Evolutionary conservation across 1,284 basidiomycete genomes (phyloP).

Genomic region (Rhodotorula sp.): DNA sequence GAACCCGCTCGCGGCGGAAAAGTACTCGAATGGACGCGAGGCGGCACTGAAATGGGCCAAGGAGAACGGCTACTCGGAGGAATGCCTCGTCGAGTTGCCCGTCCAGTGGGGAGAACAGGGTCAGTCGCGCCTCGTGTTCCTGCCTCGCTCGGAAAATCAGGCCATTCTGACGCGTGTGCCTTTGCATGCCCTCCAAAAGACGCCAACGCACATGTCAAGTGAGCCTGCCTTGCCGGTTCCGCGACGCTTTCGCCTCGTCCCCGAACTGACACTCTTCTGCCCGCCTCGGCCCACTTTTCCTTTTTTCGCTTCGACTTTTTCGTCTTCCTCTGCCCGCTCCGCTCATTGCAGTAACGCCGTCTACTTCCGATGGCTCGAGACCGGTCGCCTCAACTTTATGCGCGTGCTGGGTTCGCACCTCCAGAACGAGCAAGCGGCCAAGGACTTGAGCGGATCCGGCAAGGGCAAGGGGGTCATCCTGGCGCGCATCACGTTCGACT

Average conservation of each 20-base stretch:
- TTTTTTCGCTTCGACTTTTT: background rate
- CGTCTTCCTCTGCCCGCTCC: too few relatives aligned
- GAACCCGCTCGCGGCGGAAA: background rate
- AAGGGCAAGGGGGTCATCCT: constrained; percentile 34
- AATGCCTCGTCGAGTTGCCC: constrained; percentile 14
- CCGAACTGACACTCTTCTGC: too few relatives aligned
- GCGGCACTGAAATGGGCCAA: constrained; percentile 3
- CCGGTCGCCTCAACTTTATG: constrained; percentile 27
- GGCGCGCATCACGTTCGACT: constrained; percentile 23
- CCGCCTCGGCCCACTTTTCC: background rate
- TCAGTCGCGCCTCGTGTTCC: background rate
- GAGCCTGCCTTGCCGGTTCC: background rate
- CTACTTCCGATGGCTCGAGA: constrained; percentile 32
- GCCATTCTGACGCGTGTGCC: background rate
- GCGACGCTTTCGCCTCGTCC: background rate
- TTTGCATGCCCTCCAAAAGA: background rate
- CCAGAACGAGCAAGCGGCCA: background rate
- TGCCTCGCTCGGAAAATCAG: background rate
- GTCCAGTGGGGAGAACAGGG: constrained; percentile 32
- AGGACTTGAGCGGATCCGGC: constrained; percentile 21
- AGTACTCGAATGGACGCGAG: background rate
- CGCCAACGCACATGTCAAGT: constrained; percentile 32
- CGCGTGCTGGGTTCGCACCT: background rate
- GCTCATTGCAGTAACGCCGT: constrained; percentile 19
- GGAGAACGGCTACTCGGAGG: constrained; percentile 10